Base-by-base conservation (phyloP, 2,329 filamentous ascomycete genomes). In the Penicillium griseofulvum region DNA sequence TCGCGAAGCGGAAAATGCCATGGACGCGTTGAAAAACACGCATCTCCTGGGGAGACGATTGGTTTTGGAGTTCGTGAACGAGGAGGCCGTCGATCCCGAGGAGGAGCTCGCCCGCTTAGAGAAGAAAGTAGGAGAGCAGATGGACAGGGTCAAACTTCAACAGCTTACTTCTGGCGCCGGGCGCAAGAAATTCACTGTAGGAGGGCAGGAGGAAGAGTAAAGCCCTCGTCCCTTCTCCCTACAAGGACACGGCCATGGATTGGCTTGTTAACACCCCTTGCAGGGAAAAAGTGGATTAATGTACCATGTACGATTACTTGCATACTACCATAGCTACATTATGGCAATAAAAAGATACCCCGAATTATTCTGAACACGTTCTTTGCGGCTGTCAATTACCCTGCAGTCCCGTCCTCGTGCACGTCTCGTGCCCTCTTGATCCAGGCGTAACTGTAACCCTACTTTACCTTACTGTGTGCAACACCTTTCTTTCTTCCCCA, bases 91-190 rank as follows among this genome's bases (percentile, higher is more conserved):
- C 63, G 92, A 97, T 77, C 87, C 94, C 3, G 94, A 99, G 78
- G 91, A 92, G 75, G 92, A 97, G 77, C 94, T 99, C 71, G 87
- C 89, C 72, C 93, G 91, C 79, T 96, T 99, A 88, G 90, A 96
- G 77, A 89, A 90, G 82, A 99, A 97, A 82, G 88, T 95, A 70
- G 90, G 90, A 59, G 86, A 87, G 57, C 93, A 97, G 78, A 85
- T 89, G 73, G 90, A 95, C 78, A 94, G 92, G 78, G 88, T 97
- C 68, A 89, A 90, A 66, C 80, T 96, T 69, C 91, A 96, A 77
- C 87, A 91, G 73, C 87, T 97, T 70, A 93, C 89, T 38, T 44
- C 52, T 61, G 89, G 88, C 67, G 84, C 84, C 70, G 89, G 89
- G 56, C 76, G 92, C 69, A 91, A 88, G 76, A 96, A 90, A 81